These are phyloP conservation scores for Auricularia cornea DNA, from an alignment of 768 basidiomycete species.

Conservation along the genomic window DNA sequence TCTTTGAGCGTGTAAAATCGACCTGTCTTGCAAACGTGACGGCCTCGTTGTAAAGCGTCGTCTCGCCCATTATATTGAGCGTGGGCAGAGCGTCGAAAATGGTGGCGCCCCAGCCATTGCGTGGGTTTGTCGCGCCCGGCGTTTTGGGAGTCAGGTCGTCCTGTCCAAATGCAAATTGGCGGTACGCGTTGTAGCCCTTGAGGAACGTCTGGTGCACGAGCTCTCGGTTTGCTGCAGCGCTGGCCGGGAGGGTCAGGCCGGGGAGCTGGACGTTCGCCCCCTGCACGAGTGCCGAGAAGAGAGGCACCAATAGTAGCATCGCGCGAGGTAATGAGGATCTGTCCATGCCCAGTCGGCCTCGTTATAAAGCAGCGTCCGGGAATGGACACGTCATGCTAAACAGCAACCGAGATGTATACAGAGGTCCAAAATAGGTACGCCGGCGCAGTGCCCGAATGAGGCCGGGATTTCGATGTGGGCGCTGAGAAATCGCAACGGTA, in stretches of 20 bases:
- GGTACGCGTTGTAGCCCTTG: slow-evolving; percentile 50
- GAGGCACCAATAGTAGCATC: not conserved
- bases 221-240: slow-evolving; percentile 28
- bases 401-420: too few relatives aligned
- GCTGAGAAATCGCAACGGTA: too few relatives aligned
- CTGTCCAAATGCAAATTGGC: slow-evolving; percentile 3
- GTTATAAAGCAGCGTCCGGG: too few relatives aligned
- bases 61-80: slow-evolving; percentile 28
- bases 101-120: slow-evolving; percentile 47
- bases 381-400: too few relatives aligned
- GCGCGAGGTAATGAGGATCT: too few relatives aligned
- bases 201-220: slow-evolving; percentile 42
- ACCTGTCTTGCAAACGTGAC: slow-evolving; percentile 43
- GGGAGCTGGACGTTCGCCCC: slow-evolving; percentile 38
- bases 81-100: slow-evolving; percentile 57
- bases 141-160: slow-evolving; percentile 38
- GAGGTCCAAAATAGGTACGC: too few relatives aligned
- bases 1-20: slow-evolving; percentile 47
- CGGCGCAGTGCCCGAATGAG: too few relatives aligned
- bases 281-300: slow-evolving; percentile 13
- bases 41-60: slow-evolving; percentile 45
- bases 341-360: too few relatives aligned
- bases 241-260: slow-evolving; percentile 34
- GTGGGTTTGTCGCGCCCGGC: slow-evolving; percentile 20
- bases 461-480: too few relatives aligned